Conservation (phyloP, 805 yeast species). For the Candida lessepsii region DNA sequence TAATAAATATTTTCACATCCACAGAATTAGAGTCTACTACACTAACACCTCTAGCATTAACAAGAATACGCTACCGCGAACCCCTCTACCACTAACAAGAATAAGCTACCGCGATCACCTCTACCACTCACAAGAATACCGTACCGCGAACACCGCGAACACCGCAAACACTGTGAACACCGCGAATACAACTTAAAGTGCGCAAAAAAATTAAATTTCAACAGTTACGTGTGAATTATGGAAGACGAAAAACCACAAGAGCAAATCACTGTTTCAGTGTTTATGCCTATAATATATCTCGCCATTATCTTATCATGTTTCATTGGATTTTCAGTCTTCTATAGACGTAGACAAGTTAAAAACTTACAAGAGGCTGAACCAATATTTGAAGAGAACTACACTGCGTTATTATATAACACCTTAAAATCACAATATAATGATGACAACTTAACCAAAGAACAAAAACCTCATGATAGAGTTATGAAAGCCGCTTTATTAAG, state of each 20-base stretch:
- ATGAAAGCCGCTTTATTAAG: constrained; percentile 58
- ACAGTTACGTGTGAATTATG: constrained; percentile 8
- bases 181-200: neutral
- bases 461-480: constrained; percentile 73
- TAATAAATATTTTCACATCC: too few species aligned
- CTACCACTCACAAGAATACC: too few species aligned
- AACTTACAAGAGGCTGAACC: constrained; percentile 63
- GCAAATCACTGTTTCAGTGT: constrained; percentile 35
- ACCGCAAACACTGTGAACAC: too few species aligned
- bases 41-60: too few species aligned
- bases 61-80: too few species aligned
- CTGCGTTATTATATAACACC: constrained; percentile 61
- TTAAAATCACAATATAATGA: constrained; percentile 49
- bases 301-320: constrained; percentile 65
- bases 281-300: constrained; percentile 75
- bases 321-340: constrained; percentile 63
- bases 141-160: too few species aligned
- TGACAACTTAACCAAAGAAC: constrained; percentile 35
- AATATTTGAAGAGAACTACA: constrained; percentile 67
- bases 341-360: constrained; percentile 55
- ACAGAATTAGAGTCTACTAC: too few species aligned
- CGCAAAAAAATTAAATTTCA: neutral
- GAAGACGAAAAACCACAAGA: constrained; percentile 21
- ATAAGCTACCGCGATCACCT: too few species aligned
- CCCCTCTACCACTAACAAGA: too few species aligned